Conservation (phyloP, 495 filamentous ascomycete genomes). For the Lasiosphaeria ovina region DNA sequence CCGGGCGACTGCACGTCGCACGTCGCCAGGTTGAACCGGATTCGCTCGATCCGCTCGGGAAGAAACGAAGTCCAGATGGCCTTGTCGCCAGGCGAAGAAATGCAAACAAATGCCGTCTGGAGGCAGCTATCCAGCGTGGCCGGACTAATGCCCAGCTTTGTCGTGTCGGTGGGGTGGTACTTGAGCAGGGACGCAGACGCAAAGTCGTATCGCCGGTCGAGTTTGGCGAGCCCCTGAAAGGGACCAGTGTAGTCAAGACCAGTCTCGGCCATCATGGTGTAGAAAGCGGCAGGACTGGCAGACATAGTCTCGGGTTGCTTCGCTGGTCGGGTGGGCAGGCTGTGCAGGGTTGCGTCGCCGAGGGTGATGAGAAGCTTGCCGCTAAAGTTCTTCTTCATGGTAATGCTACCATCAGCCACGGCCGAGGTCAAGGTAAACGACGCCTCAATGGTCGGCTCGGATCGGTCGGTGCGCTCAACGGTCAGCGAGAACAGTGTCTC, state of each 20-base stretch:
- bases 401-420: slow-evolving; percentile 30
- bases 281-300: slow-evolving; percentile 40
- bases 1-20: slow-evolving; percentile 23
- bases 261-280: slow-evolving; percentile 41
- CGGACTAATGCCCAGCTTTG: slow-evolving; percentile 43
- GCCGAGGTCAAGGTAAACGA: slow-evolving; percentile 38
- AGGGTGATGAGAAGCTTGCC: slow-evolving; percentile 32
- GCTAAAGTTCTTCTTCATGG: slow-evolving; percentile 40
- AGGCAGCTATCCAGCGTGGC: slow-evolving; percentile 48
- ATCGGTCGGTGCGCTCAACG: slow-evolving; percentile 11
- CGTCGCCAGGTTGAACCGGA: slow-evolving; percentile 41
- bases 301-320: slow-evolving; percentile 33
- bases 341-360: slow-evolving; percentile 23
- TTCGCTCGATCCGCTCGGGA: slow-evolving; percentile 31
- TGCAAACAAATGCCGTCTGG: slow-evolving; percentile 44
- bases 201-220: slow-evolving; percentile 49
- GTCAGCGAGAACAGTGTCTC: slow-evolving; percentile 47
- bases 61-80: slow-evolving; percentile 48
- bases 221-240: slow-evolving; percentile 37
- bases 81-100: slow-evolving; percentile 44
- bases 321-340: slow-evolving; percentile 25
- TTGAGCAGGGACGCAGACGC: slow-evolving; percentile 37
- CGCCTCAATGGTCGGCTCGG: slow-evolving; percentile 30
- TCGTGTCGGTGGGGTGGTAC: slow-evolving; percentile 32
- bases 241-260: slow-evolving; percentile 44